These are phyloP conservation scores for Globisporangium iwayamae DNA, from an alignment of 352 stramenopile species.

Conservation along the genomic window DNA sequence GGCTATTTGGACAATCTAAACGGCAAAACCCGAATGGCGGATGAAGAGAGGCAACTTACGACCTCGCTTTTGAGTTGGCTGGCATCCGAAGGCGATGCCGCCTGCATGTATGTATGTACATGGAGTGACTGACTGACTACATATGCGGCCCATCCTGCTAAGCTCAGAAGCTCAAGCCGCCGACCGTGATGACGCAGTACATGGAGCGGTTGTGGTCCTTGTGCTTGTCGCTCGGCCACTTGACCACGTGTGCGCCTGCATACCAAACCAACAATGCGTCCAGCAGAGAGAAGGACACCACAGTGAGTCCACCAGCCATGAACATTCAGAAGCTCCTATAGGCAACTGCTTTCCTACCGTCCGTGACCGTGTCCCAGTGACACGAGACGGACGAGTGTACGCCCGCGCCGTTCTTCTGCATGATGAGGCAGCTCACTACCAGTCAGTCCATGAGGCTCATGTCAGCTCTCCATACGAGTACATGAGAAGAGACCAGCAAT, in stretches of 20 bases:
- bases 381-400: constrained; percentile 87
- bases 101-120: too few relatives aligned
- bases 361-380: constrained; percentile 89
- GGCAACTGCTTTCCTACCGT: constrained; percentile 40
- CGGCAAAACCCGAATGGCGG: too few relatives aligned
- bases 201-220: constrained; percentile 89
- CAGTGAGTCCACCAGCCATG: too few relatives aligned
- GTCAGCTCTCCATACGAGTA: too few relatives aligned
- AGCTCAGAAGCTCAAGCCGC: constrained; percentile 72
- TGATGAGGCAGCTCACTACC: constrained; percentile 86
- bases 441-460: background rate
- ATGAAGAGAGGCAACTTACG: too few relatives aligned
- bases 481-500: too few relatives aligned
- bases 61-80: too few relatives aligned
- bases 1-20: too few relatives aligned
- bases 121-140: too few relatives aligned
- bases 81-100: too few relatives aligned
- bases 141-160: background rate
- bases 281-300: background rate
- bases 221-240: constrained; percentile 88
- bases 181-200: constrained; percentile 88
- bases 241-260: constrained; percentile 79
- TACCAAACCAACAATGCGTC: constrained; percentile 15
- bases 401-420: constrained; percentile 93
- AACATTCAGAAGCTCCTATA: background rate